Evolutionary conservation across 2,329 filamentous ascomycete species (phyloP).

Genomic region (Fusarium sacchari): DNA sequence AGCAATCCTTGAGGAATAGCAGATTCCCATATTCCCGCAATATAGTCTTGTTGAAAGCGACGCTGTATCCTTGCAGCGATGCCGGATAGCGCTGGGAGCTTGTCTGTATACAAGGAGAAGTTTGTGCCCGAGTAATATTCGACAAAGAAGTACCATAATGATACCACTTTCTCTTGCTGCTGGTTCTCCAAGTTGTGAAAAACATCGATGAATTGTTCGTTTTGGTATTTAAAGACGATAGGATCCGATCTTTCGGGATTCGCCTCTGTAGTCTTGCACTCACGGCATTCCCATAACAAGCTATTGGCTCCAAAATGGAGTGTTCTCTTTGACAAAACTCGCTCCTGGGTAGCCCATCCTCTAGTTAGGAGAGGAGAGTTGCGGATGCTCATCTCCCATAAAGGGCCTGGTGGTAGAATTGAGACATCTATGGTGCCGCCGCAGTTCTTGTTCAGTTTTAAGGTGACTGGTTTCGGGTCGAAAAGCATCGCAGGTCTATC

Average conservation of each 20-base stretch:
- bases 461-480: neutral
- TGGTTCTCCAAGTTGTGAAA: neutral
- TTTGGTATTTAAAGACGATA: rapidly evolving
- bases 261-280: neutral
- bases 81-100: neutral
- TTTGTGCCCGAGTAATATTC: neutral
- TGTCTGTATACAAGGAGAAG: neutral
- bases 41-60: neutral
- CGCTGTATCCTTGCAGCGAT: neutral
- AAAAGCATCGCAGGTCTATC: neutral
- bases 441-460: no score
- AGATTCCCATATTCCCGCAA: neutral
- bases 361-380: neutral
- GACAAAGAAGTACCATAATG: neutral
- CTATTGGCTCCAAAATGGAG: neutral
- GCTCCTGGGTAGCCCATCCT: neutral
- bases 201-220: neutral
- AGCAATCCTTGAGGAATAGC: neutral
- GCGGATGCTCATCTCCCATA: neutral
- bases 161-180: no score
- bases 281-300: neutral
- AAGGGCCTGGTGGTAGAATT: no score
- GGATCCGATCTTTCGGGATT: neutral
- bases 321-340: neutral
- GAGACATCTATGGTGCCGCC: neutral